phyloP scores from a whole-genome alignment of 2,329 filamentous ascomycete species.

The Thermothelomyces thermophilus region DNA sequence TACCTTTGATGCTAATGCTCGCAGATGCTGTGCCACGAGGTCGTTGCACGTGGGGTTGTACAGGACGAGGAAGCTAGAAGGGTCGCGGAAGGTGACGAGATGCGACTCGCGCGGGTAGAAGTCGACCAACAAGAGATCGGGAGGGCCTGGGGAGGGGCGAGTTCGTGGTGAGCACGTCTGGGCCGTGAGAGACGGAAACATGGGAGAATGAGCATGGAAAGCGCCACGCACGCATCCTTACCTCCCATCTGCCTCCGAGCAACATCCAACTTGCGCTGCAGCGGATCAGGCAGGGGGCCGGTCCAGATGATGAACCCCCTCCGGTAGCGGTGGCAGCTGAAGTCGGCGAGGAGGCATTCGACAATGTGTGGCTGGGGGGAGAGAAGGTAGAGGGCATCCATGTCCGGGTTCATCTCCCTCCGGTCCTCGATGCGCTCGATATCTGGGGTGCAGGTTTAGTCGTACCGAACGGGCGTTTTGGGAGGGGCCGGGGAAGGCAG shows the following conservation, averaged over 20 bases:
- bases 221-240: conserved; percentile 1
- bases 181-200: no score
- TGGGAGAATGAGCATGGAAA: no score
- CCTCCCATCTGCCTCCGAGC: conserved; percentile 64
- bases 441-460: conserved; percentile 49
- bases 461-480: neutral
- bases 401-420: conserved; percentile 74
- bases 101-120: conserved; percentile 89
- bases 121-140: conserved; percentile 73
- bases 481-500: neutral
- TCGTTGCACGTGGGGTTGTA: conserved; percentile 88
- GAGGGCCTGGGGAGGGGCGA: conserved; percentile 43
- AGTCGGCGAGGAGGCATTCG: conserved; percentile 88
- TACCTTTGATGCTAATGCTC: conserved; percentile 82
- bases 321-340: conserved; percentile 76
- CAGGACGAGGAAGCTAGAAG: conserved; percentile 89
- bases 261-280: conserved; percentile 68
- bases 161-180: no score
- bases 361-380: conserved; percentile 82
- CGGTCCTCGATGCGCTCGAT: conserved; percentile 90
- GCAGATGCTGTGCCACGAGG: conserved; percentile 75
- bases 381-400: conserved; percentile 92
- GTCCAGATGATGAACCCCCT: conserved; percentile 83
- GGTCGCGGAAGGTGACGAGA: conserved; percentile 84
- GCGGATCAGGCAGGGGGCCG: conserved; percentile 59